Evolutionary conservation across 768 basidiomycete species (phyloP), one percentile per base, ranked within the genome.

Genomic region (Pseudohyphozyma bogoriensis): DNA sequence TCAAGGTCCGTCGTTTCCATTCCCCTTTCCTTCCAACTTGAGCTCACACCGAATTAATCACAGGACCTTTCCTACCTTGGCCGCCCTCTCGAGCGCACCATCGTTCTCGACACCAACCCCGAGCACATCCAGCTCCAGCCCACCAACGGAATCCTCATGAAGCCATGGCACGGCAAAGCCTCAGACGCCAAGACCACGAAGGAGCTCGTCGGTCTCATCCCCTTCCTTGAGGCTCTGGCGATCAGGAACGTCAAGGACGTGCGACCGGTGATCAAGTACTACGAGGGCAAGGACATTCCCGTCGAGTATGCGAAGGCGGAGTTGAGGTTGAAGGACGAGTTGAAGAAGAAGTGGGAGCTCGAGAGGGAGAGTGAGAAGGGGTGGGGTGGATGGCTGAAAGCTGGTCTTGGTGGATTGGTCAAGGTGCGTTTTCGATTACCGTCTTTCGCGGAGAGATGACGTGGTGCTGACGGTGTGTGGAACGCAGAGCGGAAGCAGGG

Each of bases 221-320:
- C 93, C 1, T 96, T 97, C 83, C 80, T 99, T 6, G 95, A 97
- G 77, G 93, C 95, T 10, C 85, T 99, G 60, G 92, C 84, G 1
- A 92, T 97, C 66, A 91, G 89, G 77, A 87, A 1, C 72, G 68
- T 71, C 35, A 61, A 79, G 29, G 95, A 97, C 69, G 85, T 97
- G 5, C 83, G 93, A 24, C 88, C 86, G 0, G 85, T 97, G 56
- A 75, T 99, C 35, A 76, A 85, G 67, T 83, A 84, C 3, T 99
- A 93, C 73, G 76, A 79, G 8, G 93, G 85, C 47, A 91, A 93
- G 74, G 80, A 96, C 69, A 85, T 99, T 59, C 83, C 91, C 1
- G 55, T 84, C 9, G 92, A 92, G 73, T 96, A 90, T 66, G 90
- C 84, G 39, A 85, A 86, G 76, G 82, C 83, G 64, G 93, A 99